Base-by-base conservation (phyloP, 257 asterid genomes). In the Przewalskia tangutica region DNA sequence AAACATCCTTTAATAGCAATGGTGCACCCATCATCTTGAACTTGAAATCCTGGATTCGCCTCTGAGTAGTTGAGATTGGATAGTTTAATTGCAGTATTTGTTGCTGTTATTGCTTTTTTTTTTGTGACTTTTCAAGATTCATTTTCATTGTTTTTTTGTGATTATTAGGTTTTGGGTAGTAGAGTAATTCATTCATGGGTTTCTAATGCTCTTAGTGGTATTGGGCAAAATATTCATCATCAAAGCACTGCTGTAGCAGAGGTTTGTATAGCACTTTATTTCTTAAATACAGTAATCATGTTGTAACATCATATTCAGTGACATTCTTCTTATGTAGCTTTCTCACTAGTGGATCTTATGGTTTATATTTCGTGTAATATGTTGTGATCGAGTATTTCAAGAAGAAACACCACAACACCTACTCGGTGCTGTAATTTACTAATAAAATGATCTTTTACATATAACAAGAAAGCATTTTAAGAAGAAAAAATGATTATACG, bases 161-260 rank as follows among this genome's bases (percentile, higher is more conserved):
- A 89, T 88, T 85, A 86, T 91, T 91, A 92, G 98, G 94, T 89
- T 86, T 90, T 88, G 86, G 93, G 95, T 90, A 88, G 90, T 94
- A 90, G 98, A 92, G 93, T 66, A 81, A 86, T 92, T 81, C 89
- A 90, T 89, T 89, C 98, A 2, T 90, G 96, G 97, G 95, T 91
- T 82, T 93, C 98, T 81, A 89, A 67, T 91, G 92, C 94, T 85
- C 51, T 93, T 76, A 87, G 80, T 81, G 86, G 85, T 68, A 85
- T 87, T 3, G 91, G 94, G 18, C 92, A 88, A 62, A 92, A 86
- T 65, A 81, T 89, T 85, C 95, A 89, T 59, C 82, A 81, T 51
- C 93, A 87, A 85, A 88, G 84, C 86, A 86, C 85, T 85, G 82
- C 91, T 53, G 86, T 76, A 6, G 89, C 82, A 34, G 91, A 93